These are phyloP conservation scores for Keithomyces neogunnii DNA, from an alignment of 2,329 filamentous ascomycete species.

Conservation along the genomic window DNA sequence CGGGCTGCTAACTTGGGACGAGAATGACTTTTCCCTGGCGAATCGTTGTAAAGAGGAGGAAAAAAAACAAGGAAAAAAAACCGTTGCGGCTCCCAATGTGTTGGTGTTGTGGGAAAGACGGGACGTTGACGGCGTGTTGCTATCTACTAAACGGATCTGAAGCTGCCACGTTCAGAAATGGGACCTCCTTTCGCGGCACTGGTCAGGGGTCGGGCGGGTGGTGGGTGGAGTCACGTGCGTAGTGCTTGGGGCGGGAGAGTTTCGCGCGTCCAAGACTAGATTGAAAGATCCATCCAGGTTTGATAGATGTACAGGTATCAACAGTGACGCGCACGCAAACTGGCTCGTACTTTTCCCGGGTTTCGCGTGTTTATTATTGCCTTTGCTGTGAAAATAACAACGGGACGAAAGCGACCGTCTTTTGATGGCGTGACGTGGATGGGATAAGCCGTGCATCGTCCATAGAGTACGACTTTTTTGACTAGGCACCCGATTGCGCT, in stretches of 20 bases:
- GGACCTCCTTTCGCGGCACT: conserved; percentile 9
- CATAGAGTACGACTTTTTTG: neutral
- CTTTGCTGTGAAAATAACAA: neutral
- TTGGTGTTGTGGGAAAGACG: too few relatives aligned
- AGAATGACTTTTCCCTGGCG: neutral
- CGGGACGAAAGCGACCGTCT: neutral
- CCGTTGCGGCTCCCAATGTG: too few relatives aligned
- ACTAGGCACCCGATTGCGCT: conserved; percentile 5
- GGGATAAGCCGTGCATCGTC: neutral
- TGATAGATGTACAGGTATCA: neutral
- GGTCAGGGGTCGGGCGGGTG: conserved; percentile 17
- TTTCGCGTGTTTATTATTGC: neutral
- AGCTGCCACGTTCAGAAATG: conserved; percentile 44
- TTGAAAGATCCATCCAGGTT: too few relatives aligned
- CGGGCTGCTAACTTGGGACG: neutral
- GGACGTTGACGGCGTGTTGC: too few relatives aligned
- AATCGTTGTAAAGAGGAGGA: neutral
- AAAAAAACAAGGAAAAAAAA: neutral
- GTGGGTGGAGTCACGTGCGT: conserved; percentile 24
- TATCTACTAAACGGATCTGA: conserved; percentile 11
- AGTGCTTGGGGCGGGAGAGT: neutral
- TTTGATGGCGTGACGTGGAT: neutral
- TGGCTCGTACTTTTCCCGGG: neutral
- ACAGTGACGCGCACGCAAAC: neutral
- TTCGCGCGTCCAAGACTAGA: neutral